phyloP scores from a whole-genome alignment of 768 basidiomycete species.

The Coprinopsis sp. region DNA sequence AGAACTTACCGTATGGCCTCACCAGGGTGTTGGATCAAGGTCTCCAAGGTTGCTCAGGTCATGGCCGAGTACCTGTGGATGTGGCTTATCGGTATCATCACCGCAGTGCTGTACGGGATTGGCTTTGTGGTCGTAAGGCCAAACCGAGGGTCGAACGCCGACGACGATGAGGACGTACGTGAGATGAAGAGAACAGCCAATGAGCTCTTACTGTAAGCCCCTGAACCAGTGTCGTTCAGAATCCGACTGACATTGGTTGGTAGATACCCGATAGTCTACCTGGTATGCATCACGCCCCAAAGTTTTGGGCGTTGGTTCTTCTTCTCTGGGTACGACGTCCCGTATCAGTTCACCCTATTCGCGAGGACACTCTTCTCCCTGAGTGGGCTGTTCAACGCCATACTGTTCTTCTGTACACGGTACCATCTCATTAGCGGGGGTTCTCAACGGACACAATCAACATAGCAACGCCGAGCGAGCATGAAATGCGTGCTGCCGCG shows the following conservation, averaged over 20 bases:
- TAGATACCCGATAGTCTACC: slow-evolving; percentile 11
- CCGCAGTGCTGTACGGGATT: slow-evolving; percentile 1
- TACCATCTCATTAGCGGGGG: slow-evolving; percentile 2
- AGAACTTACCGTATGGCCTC: too few relatives aligned
- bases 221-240: background rate
- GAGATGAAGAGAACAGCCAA: background rate
- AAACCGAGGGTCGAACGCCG: too few relatives aligned
- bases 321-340: slow-evolving; percentile 1
- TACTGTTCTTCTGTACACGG: slow-evolving; percentile 9
- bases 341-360: slow-evolving; percentile 1
- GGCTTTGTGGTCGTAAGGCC: slow-evolving; percentile 2
- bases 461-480: background rate
- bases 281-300: slow-evolving; percentile 6
- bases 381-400: slow-evolving; percentile 9
- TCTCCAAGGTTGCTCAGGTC: background rate
- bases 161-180: background rate
- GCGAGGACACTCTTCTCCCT: slow-evolving; percentile 4
- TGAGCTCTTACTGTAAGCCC: slow-evolving; percentile 4
- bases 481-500: too few relatives aligned
- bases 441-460: background rate
- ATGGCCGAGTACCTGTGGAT: slow-evolving; percentile 8
- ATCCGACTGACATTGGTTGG: background rate
- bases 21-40: slow-evolving; percentile 10
- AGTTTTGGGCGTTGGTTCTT: slow-evolving; percentile 4
- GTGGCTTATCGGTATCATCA: slow-evolving; percentile 8